phyloP scores from a whole-genome alignment of 106 monocot genomes.

The Amphibolis antarctica region DNA sequence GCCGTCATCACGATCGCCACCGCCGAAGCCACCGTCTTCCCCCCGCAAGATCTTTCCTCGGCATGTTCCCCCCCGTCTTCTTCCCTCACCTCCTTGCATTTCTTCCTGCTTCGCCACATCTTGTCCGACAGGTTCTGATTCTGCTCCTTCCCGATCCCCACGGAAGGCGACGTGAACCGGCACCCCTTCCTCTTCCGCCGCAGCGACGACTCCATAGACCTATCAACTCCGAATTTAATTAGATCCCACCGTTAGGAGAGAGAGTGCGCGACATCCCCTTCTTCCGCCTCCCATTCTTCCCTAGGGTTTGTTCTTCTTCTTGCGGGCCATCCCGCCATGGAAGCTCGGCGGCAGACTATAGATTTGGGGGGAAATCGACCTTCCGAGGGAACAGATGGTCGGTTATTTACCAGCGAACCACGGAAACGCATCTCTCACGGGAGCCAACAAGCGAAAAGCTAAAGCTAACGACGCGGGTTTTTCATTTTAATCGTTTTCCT shows the following conservation, averaged over 20 bases:
- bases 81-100: slow-evolving; percentile 5
- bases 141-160: neutral
- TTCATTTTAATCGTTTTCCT: no score
- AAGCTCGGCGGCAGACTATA: no score
- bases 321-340: slow-evolving; percentile 9
- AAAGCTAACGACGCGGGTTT: no score
- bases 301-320: slow-evolving; percentile 4
- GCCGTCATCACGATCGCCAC: slow-evolving; percentile 38
- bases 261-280: no score
- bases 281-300: no score
- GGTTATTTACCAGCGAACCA: no score
- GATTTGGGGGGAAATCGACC: no score
- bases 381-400: no score
- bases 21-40: slow-evolving; percentile 1
- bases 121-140: slow-evolving; percentile 3
- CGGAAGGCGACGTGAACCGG: neutral
- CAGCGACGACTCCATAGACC: slow-evolving; percentile 19
- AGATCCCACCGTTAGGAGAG: no score
- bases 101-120: slow-evolving; percentile 26
- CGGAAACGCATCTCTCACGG: no score
- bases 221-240: neutral
- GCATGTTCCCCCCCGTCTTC: slow-evolving; percentile 3
- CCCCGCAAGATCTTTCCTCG: slow-evolving; percentile 12
- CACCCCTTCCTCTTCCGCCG: slow-evolving; percentile 36
- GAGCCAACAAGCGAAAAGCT: no score